Conservation (phyloP, 768 basidiomycete species). For the Podaxis sp. region DNA sequence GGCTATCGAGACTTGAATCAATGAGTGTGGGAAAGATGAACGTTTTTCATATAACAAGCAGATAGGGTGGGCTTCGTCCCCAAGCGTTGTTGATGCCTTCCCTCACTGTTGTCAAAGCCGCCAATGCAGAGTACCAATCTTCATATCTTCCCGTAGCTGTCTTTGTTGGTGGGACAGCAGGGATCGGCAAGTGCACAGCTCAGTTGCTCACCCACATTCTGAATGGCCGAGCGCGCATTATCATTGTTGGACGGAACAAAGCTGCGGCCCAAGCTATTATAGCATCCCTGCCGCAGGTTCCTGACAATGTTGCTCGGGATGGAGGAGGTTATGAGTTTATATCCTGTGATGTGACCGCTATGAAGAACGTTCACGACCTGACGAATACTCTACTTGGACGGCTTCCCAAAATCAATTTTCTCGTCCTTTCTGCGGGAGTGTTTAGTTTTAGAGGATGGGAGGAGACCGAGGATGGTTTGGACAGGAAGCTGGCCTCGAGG, state of each 20-base stretch:
- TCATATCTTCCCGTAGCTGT: conserved; percentile 31
- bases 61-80: neutral
- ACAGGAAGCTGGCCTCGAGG: conserved; percentile 26
- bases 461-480: conserved; percentile 27
- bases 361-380: conserved; percentile 45
- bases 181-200: conserved; percentile 48
- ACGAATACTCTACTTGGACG: conserved; percentile 27
- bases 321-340: conserved; percentile 39
- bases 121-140: conserved; percentile 30
- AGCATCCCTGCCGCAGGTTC: conserved; percentile 31
- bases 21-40: too few species aligned
- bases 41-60: too few species aligned
- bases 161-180: conserved; percentile 45
- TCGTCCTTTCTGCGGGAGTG: conserved; percentile 46
- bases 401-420: conserved; percentile 49
- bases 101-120: conserved; percentile 25
- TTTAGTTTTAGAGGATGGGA: conserved; percentile 31
- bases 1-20: too few species aligned
- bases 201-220: conserved; percentile 43
- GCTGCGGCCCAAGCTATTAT: conserved; percentile 46
- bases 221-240: conserved; percentile 49
- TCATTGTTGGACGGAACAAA: conserved; percentile 52
- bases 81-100: conserved; percentile 24
- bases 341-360: conserved; percentile 50
- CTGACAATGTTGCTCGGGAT: neutral